Evolutionary conservation across 2,329 filamentous ascomycete species (phyloP).

Genomic region (Westerdykella aurantiaca): DNA sequence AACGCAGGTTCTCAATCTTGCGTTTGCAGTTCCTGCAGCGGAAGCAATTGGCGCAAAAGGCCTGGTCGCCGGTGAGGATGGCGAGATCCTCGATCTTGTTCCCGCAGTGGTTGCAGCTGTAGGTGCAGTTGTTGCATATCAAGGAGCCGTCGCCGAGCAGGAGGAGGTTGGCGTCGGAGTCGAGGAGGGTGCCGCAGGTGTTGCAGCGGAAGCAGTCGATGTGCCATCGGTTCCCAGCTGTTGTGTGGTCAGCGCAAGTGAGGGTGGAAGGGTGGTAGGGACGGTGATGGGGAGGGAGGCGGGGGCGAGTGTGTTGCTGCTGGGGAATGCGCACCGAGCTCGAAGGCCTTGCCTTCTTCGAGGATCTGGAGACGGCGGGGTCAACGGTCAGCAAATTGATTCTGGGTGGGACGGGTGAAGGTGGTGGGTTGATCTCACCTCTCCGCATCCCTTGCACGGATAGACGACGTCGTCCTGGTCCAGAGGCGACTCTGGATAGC

Average conservation of each 20-base stretch:
- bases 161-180: slow-evolving; percentile 95
- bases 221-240: slow-evolving; percentile 96
- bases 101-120: slow-evolving; percentile 92
- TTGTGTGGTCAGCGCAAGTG: slow-evolving; percentile 21
- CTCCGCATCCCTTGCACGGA: slow-evolving; percentile 60
- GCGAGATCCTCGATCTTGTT: slow-evolving; percentile 98
- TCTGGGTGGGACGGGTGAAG: neutral
- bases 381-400: neutral
- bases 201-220: slow-evolving; percentile 98
- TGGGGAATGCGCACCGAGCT: slow-evolving; percentile 67
- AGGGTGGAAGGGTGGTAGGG: neutral
- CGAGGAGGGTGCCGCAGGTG: slow-evolving; percentile 88
- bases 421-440: slow-evolving; percentile 22
- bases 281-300: slow-evolving; percentile 6
- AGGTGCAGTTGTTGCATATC: slow-evolving; percentile 99
- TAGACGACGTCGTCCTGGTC: slow-evolving; percentile 48
- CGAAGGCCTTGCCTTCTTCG: slow-evolving; percentile 97
- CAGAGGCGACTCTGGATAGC: slow-evolving; percentile 48
- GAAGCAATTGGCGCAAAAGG: slow-evolving; percentile 96
- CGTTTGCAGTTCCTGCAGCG: slow-evolving; percentile 96
- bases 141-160: slow-evolving; percentile 95
- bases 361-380: slow-evolving; percentile 60
- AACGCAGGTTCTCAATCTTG: slow-evolving; percentile 96
- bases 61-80: slow-evolving; percentile 95
- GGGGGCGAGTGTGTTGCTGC: slow-evolving; percentile 9